Evolutionary conservation across 495 filamentous ascomycete species (phyloP).

Genomic region (Talaromyces nanjingensis): DNA sequence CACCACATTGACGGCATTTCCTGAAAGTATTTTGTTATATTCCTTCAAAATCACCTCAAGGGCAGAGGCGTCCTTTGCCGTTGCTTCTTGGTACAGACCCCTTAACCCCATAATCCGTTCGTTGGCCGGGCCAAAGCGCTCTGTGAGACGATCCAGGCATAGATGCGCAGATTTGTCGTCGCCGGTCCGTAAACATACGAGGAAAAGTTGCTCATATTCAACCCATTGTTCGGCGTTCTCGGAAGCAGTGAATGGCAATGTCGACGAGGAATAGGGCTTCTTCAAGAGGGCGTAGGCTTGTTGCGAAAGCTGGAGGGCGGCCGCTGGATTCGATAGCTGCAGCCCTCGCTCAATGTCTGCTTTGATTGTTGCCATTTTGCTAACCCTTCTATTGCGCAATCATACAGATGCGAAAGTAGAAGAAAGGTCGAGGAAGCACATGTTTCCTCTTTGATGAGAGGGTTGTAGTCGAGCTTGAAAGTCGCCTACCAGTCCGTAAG

Average conservation of each 20-base stretch:
- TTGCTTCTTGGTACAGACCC: conserved; percentile 82
- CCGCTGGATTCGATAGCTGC: conserved; percentile 27
- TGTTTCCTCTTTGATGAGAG: background rate
- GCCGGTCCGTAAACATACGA: conserved; percentile 77
- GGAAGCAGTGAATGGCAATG: conserved; percentile 33
- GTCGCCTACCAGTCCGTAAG: background rate
- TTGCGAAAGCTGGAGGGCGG: conserved; percentile 66
- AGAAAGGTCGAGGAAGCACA: background rate
- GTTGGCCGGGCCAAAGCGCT: conserved; percentile 75
- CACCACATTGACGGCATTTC: conserved; percentile 77
- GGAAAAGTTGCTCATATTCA: conserved; percentile 75
- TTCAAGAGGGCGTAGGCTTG: conserved; percentile 66
- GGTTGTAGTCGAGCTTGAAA: background rate
- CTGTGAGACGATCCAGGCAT: conserved; percentile 65
- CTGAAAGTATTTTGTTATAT: conserved; percentile 67
- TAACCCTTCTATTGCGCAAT: background rate
- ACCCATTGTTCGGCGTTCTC: conserved; percentile 76
- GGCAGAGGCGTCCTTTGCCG: conserved; percentile 53
- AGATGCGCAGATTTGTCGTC: conserved; percentile 69
- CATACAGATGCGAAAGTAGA: background rate
- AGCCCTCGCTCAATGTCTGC: conserved; percentile 4
- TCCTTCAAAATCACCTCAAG: conserved; percentile 62
- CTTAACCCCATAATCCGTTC: conserved; percentile 74
- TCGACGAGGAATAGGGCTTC: conserved; percentile 45
- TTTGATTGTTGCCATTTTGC: background rate